Base-by-base conservation (phyloP, 2,329 filamentous ascomycete species). In the Trichoderma guizhouense region DNA sequence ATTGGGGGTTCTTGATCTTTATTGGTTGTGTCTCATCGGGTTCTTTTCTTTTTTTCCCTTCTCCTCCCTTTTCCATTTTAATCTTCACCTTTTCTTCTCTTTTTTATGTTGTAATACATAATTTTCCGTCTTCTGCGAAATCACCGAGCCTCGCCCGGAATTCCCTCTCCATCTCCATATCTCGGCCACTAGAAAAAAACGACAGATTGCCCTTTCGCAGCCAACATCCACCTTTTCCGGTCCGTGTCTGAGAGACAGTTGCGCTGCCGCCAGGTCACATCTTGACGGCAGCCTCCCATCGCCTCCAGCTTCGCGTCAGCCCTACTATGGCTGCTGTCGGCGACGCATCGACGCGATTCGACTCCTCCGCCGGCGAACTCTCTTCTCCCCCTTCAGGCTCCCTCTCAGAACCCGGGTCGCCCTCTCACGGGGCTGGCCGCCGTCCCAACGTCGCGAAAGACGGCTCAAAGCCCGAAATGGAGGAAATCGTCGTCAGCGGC, bases 351-450 rank as follows among this genome's bases (percentile, higher is more conserved):
- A 82, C 83, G 78, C 79, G 82, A 74, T 82, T 84, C 78, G 85
- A 83, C 78, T 86, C 84, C 72, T 84, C 85, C 71, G 80, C 85
- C 72, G 81, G 82, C 39, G 83, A 85, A 66, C 82, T 88, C 61
- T 88, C 86, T 8, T 87, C 86, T 58, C 85, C 86, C 21, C 86
- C 86, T 3, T 85, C 84, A 24, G 84, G 82, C 73, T 83, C 84
- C 9, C 82, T 86, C 57, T 86, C 86, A 34, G 85, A 87, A 72
- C 82, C 85, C 43, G 82, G 80, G 61, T 86, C 86, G 30, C 84
- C 85, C 15, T 80, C 83, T 71, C 81, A 78, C 71, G 79, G 78
- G 78, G 78, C 73, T 71, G 75, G 65, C 76, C 79, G 74, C 53
- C 78, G 72, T 76, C 78, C 74, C 32, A 75, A 75, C 57, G 57